Base-by-base conservation (phyloP, 1,139 yeast genomes). In the Sugiyamaella pinicola region DNA sequence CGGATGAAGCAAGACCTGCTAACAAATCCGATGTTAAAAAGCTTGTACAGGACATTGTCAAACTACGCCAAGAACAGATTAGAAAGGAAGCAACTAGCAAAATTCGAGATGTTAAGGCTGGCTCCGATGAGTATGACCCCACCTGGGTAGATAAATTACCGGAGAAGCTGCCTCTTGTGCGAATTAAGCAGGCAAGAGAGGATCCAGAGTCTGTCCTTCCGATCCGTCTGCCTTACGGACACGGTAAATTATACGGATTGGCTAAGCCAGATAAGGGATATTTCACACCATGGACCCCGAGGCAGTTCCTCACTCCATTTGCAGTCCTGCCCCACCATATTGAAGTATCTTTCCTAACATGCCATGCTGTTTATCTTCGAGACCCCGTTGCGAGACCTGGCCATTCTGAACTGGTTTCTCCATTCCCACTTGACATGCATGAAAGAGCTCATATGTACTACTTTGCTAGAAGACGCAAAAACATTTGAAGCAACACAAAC, bases 361-460 rank as follows among this genome's bases (percentile, higher is more conserved):
- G 98, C 69, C 96, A 91, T 71, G 98, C 97, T 9, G 85, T 93
- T 28, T 93, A 93, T 72, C 75, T 93, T 71, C 85, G 97, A 73
- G 96, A 93, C 69, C 99, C 99, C 13, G 91, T 93, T 53, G 96
- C 98, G 10, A 82, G 98, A 71, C 97, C 98, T 10, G 98, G 96
- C 48, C 91, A 87, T 66, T 87, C 97, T 28, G 99, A 93, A 74
- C 96, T 93, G 54, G 88, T 93, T 57, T 79, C 96, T 49, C 99
- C 99, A 51, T 88, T 86, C 73, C 85, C 86, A 44, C 78, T 83
- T 59, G 85, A 84, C 59, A 83, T 85, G 62, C 98, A 93, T 67
- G 95, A 91, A 73, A 83, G 96, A 71, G 96, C 98, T 39, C 91
- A 87, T 77, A 87, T 90, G 95, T 90, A 85, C 80, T 93, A 93